A percentile compares a stretch with the other conserved stretches of the same genome.
Evolutionary conservation across 768 basidiomycete species (phyloP).

Genomic region (Boletus sensibilis): DNA sequence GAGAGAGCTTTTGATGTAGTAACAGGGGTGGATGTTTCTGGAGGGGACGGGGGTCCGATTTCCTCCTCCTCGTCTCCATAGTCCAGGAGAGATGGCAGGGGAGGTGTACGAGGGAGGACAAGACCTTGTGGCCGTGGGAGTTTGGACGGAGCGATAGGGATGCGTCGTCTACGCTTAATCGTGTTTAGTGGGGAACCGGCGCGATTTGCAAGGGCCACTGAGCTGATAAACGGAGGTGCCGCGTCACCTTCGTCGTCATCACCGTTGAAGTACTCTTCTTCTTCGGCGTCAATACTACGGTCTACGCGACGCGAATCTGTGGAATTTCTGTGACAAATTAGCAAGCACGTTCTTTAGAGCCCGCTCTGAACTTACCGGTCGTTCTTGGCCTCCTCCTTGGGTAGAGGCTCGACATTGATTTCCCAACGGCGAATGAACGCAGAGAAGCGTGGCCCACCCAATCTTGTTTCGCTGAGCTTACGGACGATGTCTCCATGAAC

Average conservation of each 20-base stretch:
- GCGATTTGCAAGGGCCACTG: constrained; percentile 26
- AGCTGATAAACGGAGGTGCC: constrained; percentile 32
- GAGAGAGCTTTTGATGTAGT: constrained; percentile 11
- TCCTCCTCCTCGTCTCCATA: constrained; percentile 68
- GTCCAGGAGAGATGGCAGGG: constrained; percentile 65
- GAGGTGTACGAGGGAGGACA: constrained; percentile 47
- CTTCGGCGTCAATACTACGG: constrained; percentile 64
- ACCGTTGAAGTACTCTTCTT: constrained; percentile 92
- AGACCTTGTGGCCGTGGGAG: constrained; percentile 44
- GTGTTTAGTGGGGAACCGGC: constrained; percentile 34
- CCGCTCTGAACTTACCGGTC: constrained; percentile 45
- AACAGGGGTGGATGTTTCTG: constrained; percentile 11
- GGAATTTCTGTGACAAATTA: constrained; percentile 34
- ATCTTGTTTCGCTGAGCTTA: constrained; percentile 55
- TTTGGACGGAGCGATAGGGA: constrained; percentile 44
- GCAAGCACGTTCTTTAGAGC: constrained; percentile 1
- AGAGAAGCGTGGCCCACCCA: constrained; percentile 67
- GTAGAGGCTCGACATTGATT: constrained; percentile 84
- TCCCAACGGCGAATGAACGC: constrained; percentile 82
- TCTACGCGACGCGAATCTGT: constrained; percentile 43
- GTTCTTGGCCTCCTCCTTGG: constrained; percentile 47
- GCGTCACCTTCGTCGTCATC: constrained; percentile 76
- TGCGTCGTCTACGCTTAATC: constrained; percentile 61
- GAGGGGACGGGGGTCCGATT: constrained; percentile 16
- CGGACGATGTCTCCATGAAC: constrained; percentile 66